Base-by-base conservation (phyloP, 805 yeast genomes). In the Jamesozyma spencerorum region DNA sequence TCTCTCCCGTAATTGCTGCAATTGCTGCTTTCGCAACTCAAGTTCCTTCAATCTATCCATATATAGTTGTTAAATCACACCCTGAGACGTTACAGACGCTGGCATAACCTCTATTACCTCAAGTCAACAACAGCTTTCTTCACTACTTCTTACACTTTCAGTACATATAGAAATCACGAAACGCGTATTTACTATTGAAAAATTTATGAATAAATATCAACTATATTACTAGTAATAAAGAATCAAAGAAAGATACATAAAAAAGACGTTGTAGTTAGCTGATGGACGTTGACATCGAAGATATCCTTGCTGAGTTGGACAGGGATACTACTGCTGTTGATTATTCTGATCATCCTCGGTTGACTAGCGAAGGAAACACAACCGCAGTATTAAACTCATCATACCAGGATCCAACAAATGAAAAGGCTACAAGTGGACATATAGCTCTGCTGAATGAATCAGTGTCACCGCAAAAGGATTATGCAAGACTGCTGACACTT, bases 251-350 rank as follows among this genome's bases (percentile, higher is more conserved):
- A 10, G 10, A 22, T 7, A 7, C 26, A 22, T 22, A 22, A 22
- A 7, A 22, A 10, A 22, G 10, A 6, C 26, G 10, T n/a, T n/a
- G n/a, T n/a, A n/a, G n/a, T n/a, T n/a, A n/a, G n/a, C 20, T 5
- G n/a, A 59, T 58, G 63, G 52, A 61, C 30, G 72, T 77, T 65
- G 76, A 81, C 47, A 77, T 82, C 46, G 84, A 81, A 43, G 90
- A 81, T 52, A 81, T 81, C 46, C 64, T 83, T 36, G 69, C 70
- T 35, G 87, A 81, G 42, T 75, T 84, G 44, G 86, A 81, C 45
- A 55, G 62, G 18, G 71, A 65, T 29, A 62, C 66, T 22, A 60
- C 67, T 11, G 65, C 63, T 5, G 55, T 60, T 6, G 57, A 55
- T 19, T 47, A 27, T 19, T 22, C 34, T 5, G 33, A 31, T 22